Conservation (phyloP, 1,284 basidiomycete genomes). For the Malassezia equina region DNA sequence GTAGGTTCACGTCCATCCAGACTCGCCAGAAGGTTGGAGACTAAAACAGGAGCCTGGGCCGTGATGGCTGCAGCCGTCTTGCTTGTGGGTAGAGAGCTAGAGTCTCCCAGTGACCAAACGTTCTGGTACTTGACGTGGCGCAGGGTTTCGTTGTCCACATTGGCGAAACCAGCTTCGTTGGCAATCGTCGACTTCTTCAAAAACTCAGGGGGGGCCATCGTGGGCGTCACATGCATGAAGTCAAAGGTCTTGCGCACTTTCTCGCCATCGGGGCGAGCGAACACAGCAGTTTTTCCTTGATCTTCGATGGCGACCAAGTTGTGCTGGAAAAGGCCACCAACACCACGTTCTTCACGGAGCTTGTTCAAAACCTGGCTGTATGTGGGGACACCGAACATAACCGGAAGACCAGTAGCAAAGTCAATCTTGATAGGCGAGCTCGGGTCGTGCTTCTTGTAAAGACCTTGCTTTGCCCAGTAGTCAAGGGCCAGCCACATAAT, state of each 20-base stretch:
- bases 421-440: conserved; percentile 56
- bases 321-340: conserved; percentile 70
- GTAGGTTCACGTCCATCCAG: conserved; percentile 24
- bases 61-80: conserved; percentile 94
- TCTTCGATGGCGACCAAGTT: conserved; percentile 64
- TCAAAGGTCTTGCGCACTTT: conserved; percentile 64
- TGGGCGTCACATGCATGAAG: conserved; percentile 75
- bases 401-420: conserved; percentile 76
- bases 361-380: conserved; percentile 76
- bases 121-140: conserved; percentile 72
- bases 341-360: conserved; percentile 67
- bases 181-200: conserved; percentile 57
- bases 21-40: conserved; percentile 61
- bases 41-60: conserved; percentile 78
- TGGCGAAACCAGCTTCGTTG: conserved; percentile 59
- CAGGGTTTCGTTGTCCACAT: conserved; percentile 69
- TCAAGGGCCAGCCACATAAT: conserved; percentile 45
- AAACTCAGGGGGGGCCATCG: conserved; percentile 75
- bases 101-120: conserved; percentile 82
- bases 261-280: conserved; percentile 49
- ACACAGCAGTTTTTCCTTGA: conserved; percentile 65
- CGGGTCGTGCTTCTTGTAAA: conserved; percentile 38
- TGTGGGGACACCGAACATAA: conserved; percentile 77
- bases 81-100: conserved; percentile 78
- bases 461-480: conserved; percentile 32